phyloP scores from a whole-genome alignment of 345 rosid genomes.

The Passiflora organensis region DNA sequence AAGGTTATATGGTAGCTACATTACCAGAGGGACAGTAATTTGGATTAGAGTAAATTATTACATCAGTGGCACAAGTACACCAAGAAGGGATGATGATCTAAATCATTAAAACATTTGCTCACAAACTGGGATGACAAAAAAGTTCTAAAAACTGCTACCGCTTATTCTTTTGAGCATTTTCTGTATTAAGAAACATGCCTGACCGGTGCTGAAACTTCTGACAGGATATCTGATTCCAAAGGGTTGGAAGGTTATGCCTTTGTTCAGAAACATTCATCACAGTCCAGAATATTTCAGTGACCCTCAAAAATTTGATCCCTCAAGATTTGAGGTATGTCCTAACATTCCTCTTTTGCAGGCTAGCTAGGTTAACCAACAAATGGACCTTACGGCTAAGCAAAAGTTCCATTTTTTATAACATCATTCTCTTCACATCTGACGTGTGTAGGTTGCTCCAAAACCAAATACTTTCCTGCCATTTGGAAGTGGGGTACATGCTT shows the following conservation, averaged over 20 bases:
- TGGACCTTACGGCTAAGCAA: conserved; percentile 4
- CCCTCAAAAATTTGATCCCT: conserved; percentile 64
- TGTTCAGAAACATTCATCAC: conserved; percentile 73
- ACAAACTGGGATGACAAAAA: no score
- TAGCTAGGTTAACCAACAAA: neutral
- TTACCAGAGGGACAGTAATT: no score
- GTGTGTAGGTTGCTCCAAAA: conserved; percentile 48
- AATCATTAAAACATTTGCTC: no score
- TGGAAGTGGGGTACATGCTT: conserved; percentile 66
- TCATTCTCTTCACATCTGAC: neutral
- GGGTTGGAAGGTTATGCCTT: conserved; percentile 85
- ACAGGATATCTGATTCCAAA: conserved; percentile 72
- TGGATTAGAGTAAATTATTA: no score
- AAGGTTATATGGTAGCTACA: no score
- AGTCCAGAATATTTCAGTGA: conserved; percentile 51
- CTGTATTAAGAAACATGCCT: conserved; percentile 13
- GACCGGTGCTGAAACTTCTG: conserved; percentile 4
- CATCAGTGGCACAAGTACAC: no score
- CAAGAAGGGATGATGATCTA: no score
- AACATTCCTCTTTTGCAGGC: neutral
- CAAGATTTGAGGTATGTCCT: conserved; percentile 62
- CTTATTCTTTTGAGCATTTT: no score
- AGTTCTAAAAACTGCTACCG: no score
- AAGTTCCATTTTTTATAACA: neutral
- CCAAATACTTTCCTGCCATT: conserved; percentile 73